phyloP scores from a whole-genome alignment of 352 stramenopile genomes.

The Globisporangium carolinianum region DNA sequence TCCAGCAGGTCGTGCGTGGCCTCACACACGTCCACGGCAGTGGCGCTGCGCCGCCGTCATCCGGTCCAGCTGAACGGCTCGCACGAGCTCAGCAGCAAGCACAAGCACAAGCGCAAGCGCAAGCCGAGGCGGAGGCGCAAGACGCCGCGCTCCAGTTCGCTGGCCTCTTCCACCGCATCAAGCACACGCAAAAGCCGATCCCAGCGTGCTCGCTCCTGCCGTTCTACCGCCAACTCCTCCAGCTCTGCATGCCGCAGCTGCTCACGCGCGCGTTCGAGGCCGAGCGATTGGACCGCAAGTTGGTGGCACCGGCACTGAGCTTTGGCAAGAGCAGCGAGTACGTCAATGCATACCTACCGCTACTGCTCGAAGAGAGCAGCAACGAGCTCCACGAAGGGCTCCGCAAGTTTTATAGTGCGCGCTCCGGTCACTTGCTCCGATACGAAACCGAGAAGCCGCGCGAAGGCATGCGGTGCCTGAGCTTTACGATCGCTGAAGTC shows the following conservation, averaged over 20 bases:
- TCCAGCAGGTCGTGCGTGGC: constrained; percentile 56
- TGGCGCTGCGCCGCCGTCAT: neutral
- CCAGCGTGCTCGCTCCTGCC: constrained; percentile 60
- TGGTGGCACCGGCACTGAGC: constrained; percentile 41
- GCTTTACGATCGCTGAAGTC: constrained; percentile 57
- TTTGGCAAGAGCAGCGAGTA: constrained; percentile 74
- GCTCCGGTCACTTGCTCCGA: constrained; percentile 52
- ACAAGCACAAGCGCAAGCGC: constrained; percentile 3
- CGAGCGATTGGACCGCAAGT: constrained; percentile 42
- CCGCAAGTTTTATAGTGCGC: constrained; percentile 31
- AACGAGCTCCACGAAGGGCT: constrained; percentile 74
- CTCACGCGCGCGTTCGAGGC: constrained; percentile 57
- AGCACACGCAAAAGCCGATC: constrained; percentile 70
- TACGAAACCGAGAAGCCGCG: constrained; percentile 77
- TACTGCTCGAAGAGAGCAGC: constrained; percentile 79
- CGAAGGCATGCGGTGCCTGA: constrained; percentile 80
- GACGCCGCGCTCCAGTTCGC: constrained; percentile 45
- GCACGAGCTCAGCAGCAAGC: neutral
- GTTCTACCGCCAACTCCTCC: constrained; percentile 79
- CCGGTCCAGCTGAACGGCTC: neutral
- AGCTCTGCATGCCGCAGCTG: constrained; percentile 71
- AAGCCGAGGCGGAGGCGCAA: constrained; percentile 34
- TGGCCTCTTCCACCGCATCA: constrained; percentile 75
- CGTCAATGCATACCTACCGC: constrained; percentile 63
- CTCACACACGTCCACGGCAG: constrained; percentile 44